Evolutionary conservation across 306 rosid genomes (phyloP).

Genomic region (Potentilla sterilis): DNA sequence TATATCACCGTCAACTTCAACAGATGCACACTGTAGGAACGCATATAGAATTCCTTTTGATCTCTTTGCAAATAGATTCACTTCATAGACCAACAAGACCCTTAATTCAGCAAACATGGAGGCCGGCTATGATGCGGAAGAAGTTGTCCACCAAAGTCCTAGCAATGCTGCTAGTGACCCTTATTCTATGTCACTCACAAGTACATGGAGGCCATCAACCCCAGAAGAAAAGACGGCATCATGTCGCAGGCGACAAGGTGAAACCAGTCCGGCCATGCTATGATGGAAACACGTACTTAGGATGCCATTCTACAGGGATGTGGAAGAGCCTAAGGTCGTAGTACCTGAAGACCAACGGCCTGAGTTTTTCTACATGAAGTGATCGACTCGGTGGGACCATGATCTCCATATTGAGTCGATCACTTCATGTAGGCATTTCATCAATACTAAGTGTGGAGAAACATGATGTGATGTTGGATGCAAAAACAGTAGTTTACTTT

Average conservation of each 20-base stretch:
- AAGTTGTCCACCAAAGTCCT: neutral
- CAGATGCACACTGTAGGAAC: neutral
- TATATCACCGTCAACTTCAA: neutral
- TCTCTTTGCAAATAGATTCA: neutral
- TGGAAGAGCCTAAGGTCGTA: too few species aligned
- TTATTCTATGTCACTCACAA: neutral
- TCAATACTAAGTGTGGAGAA: too few species aligned
- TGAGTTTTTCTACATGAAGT: too few species aligned
- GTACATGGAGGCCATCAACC: neutral
- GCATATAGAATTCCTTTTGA: too few species aligned
- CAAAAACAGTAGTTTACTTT: too few species aligned
- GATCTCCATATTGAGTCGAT: too few species aligned
- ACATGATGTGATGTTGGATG: too few species aligned
- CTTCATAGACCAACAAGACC: neutral
- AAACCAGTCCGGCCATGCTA: neutral
- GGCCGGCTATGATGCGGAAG: neutral
- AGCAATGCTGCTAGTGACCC: neutral
- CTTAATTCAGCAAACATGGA: neutral
- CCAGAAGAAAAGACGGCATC: neutral
- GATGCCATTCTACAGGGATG: too few species aligned
- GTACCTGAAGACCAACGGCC: too few species aligned
- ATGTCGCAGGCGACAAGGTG: neutral
- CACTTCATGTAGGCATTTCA: too few species aligned
- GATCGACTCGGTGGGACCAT: too few species aligned
- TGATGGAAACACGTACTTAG: neutral